Evolutionary conservation across 176 grass and related monocot genomes (phyloP), one percentile per base, ranked within the genome.

Genomic region (Metroxylon sagu): DNA sequence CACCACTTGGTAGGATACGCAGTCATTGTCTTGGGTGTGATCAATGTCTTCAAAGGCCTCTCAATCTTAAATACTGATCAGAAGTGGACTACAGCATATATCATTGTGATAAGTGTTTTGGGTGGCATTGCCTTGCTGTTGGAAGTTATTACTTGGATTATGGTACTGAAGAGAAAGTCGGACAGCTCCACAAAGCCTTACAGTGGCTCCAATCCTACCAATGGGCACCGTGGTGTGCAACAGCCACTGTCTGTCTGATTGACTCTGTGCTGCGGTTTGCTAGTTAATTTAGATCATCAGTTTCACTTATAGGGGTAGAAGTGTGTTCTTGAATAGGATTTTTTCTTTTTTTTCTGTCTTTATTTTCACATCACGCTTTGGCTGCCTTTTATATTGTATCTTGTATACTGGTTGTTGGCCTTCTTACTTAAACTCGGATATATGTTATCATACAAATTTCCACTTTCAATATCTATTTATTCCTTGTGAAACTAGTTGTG

Each of bases 1-100:
- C 65, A 68, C 52, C 29, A 39, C 28, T 6, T 28, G 6, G 17
- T 55, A 15, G 65, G 52, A 18, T 56, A 56, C 28, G 21, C 25
- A 18, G 18, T 68, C 65, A 21, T 68, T n/a, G 3, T 68, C 29
- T 6, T 56, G 26, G 55, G 65, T 26, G 17, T 68, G 10, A 8
- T 68, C 52, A 68, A 68, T 52, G 29, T 68, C 52, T 68, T 68
- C 65, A 28, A 68, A 19, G 65, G 65, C 18, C 39, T 68, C 26
- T 18, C 54, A 5, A 53, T 68, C 18, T 25, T 68, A 52, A 14
- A 56, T 5, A 28, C 65, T 14, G 65, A n/a, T n/a, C n/a, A 39
- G 26, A 68, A 68, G 52, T 68, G 65, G 65, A 68, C 52, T 28
- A 26, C 18, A 17, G 29, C 51, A 14, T 68, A 68, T 29, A 56